phyloP scores from a whole-genome alignment of 805 yeast species.

The Candida nemodendra region DNA sequence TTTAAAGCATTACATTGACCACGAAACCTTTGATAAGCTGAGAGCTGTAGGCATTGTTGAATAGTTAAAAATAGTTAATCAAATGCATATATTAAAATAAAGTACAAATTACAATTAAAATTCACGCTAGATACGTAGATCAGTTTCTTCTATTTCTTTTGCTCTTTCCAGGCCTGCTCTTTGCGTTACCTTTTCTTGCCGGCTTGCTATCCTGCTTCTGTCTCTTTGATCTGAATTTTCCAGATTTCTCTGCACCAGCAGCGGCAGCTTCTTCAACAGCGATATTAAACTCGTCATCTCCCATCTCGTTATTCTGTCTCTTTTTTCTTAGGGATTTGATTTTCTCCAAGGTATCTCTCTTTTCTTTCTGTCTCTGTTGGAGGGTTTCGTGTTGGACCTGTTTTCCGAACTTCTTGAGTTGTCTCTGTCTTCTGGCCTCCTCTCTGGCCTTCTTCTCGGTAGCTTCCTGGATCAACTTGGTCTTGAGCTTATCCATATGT shows the following conservation, averaged over 20 bases:
- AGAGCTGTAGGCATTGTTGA: slow-evolving; percentile 27
- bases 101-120: no score
- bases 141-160: slow-evolving; percentile 45
- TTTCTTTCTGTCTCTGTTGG: slow-evolving; percentile 90
- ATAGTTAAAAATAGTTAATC: no score
- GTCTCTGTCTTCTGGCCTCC: slow-evolving; percentile 92
- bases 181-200: slow-evolving; percentile 20
- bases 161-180: slow-evolving; percentile 53
- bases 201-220: slow-evolving; percentile 47
- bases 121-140: no score
- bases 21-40: slow-evolving; percentile 53
- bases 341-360: slow-evolving; percentile 85
- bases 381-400: slow-evolving; percentile 93
- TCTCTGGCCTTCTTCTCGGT: slow-evolving; percentile 83
- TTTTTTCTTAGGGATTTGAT: slow-evolving; percentile 89
- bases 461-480: slow-evolving; percentile 73
- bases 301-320: slow-evolving; percentile 73
- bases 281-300: slow-evolving; percentile 76
- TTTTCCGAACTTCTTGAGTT: slow-evolving; percentile 94
- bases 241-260: slow-evolving; percentile 44
- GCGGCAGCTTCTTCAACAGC: slow-evolving; percentile 91
- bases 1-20: slow-evolving; percentile 64
- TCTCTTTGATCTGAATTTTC: slow-evolving; percentile 51
- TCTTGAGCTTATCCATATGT: slow-evolving; percentile 93
- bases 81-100: no score